Evolutionary conservation across 2,329 filamentous ascomycete species (phyloP).

Genomic region (Pseudogymnoascus sp.): DNA sequence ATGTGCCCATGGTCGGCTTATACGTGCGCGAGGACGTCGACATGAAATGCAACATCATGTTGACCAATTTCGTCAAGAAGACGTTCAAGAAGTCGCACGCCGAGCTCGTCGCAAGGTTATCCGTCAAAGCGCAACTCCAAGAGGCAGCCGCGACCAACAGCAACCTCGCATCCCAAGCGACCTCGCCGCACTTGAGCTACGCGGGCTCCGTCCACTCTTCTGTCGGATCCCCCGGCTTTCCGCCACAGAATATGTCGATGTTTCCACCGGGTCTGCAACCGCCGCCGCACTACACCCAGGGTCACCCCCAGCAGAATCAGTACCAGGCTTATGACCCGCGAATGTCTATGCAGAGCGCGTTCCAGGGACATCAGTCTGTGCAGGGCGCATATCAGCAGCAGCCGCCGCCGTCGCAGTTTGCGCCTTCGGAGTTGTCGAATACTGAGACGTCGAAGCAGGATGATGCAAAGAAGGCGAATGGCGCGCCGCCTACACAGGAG

Average conservation of each 20-base stretch:
- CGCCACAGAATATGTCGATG: background rate
- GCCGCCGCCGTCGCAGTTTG: background rate
- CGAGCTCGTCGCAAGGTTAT: constrained; percentile 57
- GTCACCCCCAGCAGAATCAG: background rate
- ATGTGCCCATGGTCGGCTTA: constrained; percentile 58
- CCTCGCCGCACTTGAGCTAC: background rate
- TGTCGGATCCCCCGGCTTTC: background rate
- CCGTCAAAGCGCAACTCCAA: constrained; percentile 40
- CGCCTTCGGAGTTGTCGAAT: background rate
- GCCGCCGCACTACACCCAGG: background rate
- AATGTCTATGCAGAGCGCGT: background rate
- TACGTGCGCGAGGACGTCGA: constrained; percentile 83
- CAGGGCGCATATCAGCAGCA: background rate
- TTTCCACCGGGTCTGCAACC: background rate
- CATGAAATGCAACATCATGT: constrained; percentile 70
- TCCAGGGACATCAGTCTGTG: background rate
- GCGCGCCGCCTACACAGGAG: background rate
- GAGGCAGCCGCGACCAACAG: constrained; percentile 21
- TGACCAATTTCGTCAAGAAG: constrained; percentile 71
- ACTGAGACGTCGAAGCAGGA: background rate
- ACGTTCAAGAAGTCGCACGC: constrained; percentile 71
- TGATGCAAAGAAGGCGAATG: background rate
- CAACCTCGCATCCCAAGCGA: constrained; percentile 11
- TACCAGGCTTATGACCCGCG: background rate
- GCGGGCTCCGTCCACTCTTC: background rate